Conservation (phyloP, 192 early-diverging fungal genomes). For the Coemansia sp. region DNA sequence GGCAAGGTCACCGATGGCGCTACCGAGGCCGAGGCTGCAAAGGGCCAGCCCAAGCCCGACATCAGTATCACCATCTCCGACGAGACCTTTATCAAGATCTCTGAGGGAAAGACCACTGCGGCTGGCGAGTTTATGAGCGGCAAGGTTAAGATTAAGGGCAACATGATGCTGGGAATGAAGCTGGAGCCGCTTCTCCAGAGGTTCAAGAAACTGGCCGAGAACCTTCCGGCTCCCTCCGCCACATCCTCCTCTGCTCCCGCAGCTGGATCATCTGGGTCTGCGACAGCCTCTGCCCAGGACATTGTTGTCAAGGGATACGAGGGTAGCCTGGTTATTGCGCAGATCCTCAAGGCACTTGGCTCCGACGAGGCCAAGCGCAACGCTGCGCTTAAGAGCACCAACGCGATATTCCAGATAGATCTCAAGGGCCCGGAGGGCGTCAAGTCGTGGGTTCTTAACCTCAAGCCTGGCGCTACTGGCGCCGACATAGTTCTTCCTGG, state of each 20-base stretch:
- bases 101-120: slow-evolving; percentile 79
- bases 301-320: slow-evolving; percentile 70
- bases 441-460: slow-evolving; percentile 80
- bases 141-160: slow-evolving; percentile 81
- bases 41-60: slow-evolving; percentile 71
- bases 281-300: slow-evolving; percentile 22
- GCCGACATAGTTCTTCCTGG: slow-evolving; percentile 60
- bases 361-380: slow-evolving; percentile 62
- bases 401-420: slow-evolving; percentile 86
- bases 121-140: slow-evolving; percentile 92
- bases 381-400: slow-evolving; percentile 68
- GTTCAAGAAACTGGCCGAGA: slow-evolving; percentile 54
- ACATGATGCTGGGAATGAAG: slow-evolving; percentile 73
- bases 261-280: slow-evolving; percentile 19
- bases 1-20: slow-evolving; percentile 60
- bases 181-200: slow-evolving; percentile 63
- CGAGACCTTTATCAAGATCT: slow-evolving; percentile 74
- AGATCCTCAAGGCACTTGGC: slow-evolving; percentile 60
- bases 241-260: slow-evolving; percentile 26
- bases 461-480: slow-evolving; percentile 71
- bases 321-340: slow-evolving; percentile 69
- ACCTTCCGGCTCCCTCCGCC: slow-evolving; percentile 24
- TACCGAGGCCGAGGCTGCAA: slow-evolving; percentile 52
- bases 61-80: slow-evolving; percentile 71
- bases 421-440: slow-evolving; percentile 67